Percentiles rank a stretch among this genome's conserved stretches.
Conservation (phyloP, 108 stramenopile species). For the Phaeodactylum tricornutum region DNA sequence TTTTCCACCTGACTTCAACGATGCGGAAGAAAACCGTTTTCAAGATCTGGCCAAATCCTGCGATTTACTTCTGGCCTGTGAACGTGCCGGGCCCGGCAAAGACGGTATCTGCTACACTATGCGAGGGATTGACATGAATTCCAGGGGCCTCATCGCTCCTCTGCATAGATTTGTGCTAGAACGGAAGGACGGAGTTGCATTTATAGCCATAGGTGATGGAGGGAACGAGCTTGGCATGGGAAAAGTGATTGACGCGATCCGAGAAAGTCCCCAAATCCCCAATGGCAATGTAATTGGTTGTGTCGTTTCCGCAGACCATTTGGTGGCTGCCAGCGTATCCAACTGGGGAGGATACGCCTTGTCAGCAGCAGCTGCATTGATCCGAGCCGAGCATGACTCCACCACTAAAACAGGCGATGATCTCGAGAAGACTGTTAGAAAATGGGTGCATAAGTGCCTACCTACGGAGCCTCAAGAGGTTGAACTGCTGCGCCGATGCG, state of each 20-base stretch:
- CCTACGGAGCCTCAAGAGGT: slow-evolving; percentile 44
- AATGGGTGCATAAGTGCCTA: slow-evolving; percentile 38
- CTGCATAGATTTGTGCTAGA: slow-evolving; percentile 29
- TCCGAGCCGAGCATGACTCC: slow-evolving; percentile 4
- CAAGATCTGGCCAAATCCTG: slow-evolving; percentile 18
- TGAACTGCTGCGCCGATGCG: slow-evolving; percentile 34
- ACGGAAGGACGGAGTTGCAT: slow-evolving; percentile 11
- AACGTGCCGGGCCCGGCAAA: slow-evolving; percentile 62
- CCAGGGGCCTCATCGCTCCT: slow-evolving; percentile 65
- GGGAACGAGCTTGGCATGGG: slow-evolving; percentile 88
- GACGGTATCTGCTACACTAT: slow-evolving; percentile 83
- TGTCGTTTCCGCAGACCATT: slow-evolving; percentile 44
- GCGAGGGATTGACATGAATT: slow-evolving; percentile 72
- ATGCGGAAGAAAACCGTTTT: slow-evolving; percentile 38
- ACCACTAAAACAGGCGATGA: background rate
- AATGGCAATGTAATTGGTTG: slow-evolving; percentile 57
- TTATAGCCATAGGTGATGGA: slow-evolving; percentile 58
- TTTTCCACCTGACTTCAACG: slow-evolving; percentile 32
- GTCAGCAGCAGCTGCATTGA: slow-evolving; percentile 41
- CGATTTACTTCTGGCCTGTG: slow-evolving; percentile 57
- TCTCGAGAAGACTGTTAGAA: background rate
- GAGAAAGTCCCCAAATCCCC: slow-evolving; percentile 33
- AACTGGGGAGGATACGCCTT: slow-evolving; percentile 88
- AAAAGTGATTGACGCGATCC: slow-evolving; percentile 51
- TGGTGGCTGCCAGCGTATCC: slow-evolving; percentile 71